Evolutionary conservation across 352 stramenopile genomes (phyloP).

Genomic region (Globisporangium viniferum): DNA sequence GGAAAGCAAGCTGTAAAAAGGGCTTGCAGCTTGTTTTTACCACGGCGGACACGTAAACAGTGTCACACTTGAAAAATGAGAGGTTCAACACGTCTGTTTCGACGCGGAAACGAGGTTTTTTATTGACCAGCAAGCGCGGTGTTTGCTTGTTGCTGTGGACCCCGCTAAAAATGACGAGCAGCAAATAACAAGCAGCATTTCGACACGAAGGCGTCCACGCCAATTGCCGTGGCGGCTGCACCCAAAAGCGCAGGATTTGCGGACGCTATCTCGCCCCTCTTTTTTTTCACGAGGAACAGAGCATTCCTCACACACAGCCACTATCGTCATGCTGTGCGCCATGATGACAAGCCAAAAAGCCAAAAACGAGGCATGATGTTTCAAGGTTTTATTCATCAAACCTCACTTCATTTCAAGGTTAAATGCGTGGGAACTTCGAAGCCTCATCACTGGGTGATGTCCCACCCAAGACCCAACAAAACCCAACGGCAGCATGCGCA

Average conservation of each 20-base stretch:
- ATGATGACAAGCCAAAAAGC: not conserved
- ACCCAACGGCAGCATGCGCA: not conserved
- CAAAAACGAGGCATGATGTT: not conserved
- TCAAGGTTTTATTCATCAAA: not conserved
- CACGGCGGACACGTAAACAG: conserved; percentile 2
- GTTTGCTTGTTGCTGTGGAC: too few relatives aligned
- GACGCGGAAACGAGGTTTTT: not conserved
- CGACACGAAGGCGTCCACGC: not conserved
- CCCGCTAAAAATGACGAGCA: not conserved
- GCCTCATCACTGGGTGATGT: not conserved
- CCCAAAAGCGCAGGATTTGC: too few relatives aligned
- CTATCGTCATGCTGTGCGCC: not conserved
- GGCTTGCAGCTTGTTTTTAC: conserved; percentile 5
- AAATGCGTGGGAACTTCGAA: not conserved
- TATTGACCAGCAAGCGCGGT: too few relatives aligned
- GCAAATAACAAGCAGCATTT: not conserved
- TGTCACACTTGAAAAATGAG: conserved; percentile 10
- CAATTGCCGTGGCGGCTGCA: too few relatives aligned
- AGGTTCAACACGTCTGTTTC: conserved; percentile 5
- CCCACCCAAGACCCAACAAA: conserved; percentile 4
- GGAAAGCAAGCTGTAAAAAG: not conserved
- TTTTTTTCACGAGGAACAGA: not conserved
- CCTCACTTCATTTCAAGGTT: not conserved
- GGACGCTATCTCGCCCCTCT: not conserved
- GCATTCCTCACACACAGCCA: not conserved